Percentiles rank a stretch among this genome's conserved stretches.
These are phyloP conservation scores for Suhomyces tanzawaensis DNA, from an alignment of 805 yeast genomes.

Conservation along the genomic window DNA sequence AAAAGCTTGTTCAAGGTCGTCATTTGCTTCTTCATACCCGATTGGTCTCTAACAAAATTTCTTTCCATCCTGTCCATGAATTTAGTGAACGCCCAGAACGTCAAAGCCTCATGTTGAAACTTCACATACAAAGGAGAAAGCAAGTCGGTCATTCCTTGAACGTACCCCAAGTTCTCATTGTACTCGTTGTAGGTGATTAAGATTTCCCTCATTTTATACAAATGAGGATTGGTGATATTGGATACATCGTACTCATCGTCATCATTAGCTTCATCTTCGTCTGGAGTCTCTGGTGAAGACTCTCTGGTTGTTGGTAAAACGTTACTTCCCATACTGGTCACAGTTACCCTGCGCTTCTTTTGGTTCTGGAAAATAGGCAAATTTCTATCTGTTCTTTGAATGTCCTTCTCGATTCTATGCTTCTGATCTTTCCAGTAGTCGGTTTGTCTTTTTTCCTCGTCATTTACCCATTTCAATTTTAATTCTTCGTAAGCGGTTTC, in stretches of 20 bases:
- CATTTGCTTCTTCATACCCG: constrained; percentile 92
- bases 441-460: constrained; percentile 47
- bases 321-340: constrained; percentile 23
- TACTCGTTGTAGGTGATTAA: constrained; percentile 82
- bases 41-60: constrained; percentile 85
- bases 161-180: constrained; percentile 84
- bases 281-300: constrained; percentile 35
- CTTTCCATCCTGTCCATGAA: constrained; percentile 96
- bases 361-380: constrained; percentile 56
- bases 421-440: constrained; percentile 89
- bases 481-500: constrained; percentile 60
- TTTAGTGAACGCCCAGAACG: constrained; percentile 86
- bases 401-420: constrained; percentile 87
- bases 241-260: constrained; percentile 57
- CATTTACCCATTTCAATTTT: constrained; percentile 66
- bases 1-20: constrained; percentile 75
- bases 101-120: constrained; percentile 65
- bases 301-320: constrained; percentile 17
- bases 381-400: constrained; percentile 85
- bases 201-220: constrained; percentile 70
- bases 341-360: constrained; percentile 35
- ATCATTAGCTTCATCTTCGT: constrained; percentile 28
- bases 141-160: constrained; percentile 97
- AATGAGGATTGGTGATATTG: constrained; percentile 71
- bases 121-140: constrained; percentile 77